Base-by-base conservation (phyloP, 495 filamentous ascomycete species). In the Mycothermus thermophilus region DNA sequence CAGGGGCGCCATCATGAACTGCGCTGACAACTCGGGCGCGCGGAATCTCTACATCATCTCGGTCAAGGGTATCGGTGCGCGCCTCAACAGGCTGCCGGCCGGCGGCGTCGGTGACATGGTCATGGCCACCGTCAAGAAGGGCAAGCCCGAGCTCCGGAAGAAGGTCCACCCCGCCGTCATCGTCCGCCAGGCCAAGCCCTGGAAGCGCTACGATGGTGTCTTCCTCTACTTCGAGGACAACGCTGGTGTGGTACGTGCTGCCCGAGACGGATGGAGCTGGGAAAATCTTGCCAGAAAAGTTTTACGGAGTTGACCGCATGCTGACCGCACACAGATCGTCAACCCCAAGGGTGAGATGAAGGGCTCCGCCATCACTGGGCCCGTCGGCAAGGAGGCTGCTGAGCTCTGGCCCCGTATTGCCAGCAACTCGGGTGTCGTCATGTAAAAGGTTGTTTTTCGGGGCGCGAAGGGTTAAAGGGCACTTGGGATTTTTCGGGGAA, bases 311-410 rank as follows among this genome's bases (percentile, higher is more conserved):
- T 10, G 24, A 30, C 22, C 13, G 10, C 8, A 20, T 14, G 15
- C 19, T 33, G 37, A 27, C 35, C 31, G 25, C 1, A 17, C 2
- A 27, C 57, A 93, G 86, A 99, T 96, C 57, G 92, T 99, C 73
- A 99, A 99, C 74, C 84, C 86, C 66, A 99, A 99, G 79, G 90
- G 90, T 69, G 90, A 99, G 72, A 99, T 99, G 90, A 99, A 99
- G 77, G 90, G 90, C 58, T 93, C 83, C 42, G 90, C 90, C 62
- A 96, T 99, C 59, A 99, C 90, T 48, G 90, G 90, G 38, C 92
- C 92, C 37, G 92, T 99, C 59, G 90, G 92, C 61, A 99, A 97
- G 79, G 90, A 97, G 67, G 92, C 90, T 62, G 90, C 90, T 63
- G 90, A 97, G 71, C 75, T 96, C 57, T 97, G 90, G 90, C 90